Evolutionary conservation across 73 alveolate species (phyloP), one percentile per base, ranked within the genome.

Genomic region (Paramecium pentaurelia): DNA sequence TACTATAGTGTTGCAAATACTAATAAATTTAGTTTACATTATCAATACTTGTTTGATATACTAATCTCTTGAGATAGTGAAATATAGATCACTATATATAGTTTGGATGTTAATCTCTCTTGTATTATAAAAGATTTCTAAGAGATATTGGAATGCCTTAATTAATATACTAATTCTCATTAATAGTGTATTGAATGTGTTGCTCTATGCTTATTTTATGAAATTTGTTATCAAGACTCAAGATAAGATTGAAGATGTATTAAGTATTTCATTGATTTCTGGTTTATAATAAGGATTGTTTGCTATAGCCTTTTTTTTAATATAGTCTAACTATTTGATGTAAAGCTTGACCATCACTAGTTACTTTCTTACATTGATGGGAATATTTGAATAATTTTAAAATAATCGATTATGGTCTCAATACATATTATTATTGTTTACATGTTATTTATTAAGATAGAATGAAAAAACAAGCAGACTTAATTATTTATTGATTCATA

Each of bases 351-450:
- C 91, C 18, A 25, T 80, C n/a, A 42, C 45, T 22, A 80, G 64
- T 14, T 80, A 27, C 45, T 80, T 80, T 36, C 45, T 80, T 28
- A 80, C 30, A 27, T 28, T 80, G 44, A 42, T 80, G 91, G 91
- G 91, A 42, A 47, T 80, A 38, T 80, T 45, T 36, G 58, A 40
- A 22, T 18, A 28, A 42, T 80, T 80, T 49, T 40, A 45, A 47
- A 80, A 80, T 80, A 38, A 80, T 80, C 22, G 58, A 12, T 80
- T 80, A 45, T 80, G 91, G 91, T 20, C 91, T 2, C 51, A 80
- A 12, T 80, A 80, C 30, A 12, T 80, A 25, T 14, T 80, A 22
- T 20, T 80, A 12, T 14, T 80, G 34, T 80, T 80, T 80, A 80
- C 91, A 6, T 44, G 91, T 47, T 80, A 80, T 47, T 44, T 80